Base-by-base conservation (phyloP, 2,329 filamentous ascomycete species). In the Penicillium sp. region DNA sequence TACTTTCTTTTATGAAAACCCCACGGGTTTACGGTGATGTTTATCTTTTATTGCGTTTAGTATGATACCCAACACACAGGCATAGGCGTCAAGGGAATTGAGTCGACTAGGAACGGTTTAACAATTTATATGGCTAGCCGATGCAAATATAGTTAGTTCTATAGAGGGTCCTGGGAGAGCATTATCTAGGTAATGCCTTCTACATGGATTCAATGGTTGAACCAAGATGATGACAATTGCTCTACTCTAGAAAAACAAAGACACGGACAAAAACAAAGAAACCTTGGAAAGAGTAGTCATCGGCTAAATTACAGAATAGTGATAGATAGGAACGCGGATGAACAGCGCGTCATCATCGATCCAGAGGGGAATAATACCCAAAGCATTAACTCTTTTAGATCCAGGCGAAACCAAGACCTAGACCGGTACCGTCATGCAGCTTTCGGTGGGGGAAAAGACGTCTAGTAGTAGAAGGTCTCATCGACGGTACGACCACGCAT, bases 401-500 rank as follows among this genome's bases (percentile, higher is more conserved):
- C 42, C 13, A 14, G 24, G 33, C 26, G 26, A 45, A 29, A 24
- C 39, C 22, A 54, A 43, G 21, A 39, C 53, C 49, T 49, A 51
- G 46, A 49, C 31, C 46, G 47, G 47, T 49, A 56, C 55, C 60
- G 55, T 53, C 45, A 57, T 49, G 55, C 48, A 50, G 49, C 21
- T 49, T 45, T 53, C 49, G 35, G 19, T 19, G 44, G 27, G 22
- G 33, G 4, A 39, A 22, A 42, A 47, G 11, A 50, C 55, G 69
- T 76, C 72, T 82, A 81, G 75, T 87, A 88, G 79, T 89, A 97
- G 81, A 88, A 95, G 80, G 92, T 93, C 89, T 98, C 95, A 73
- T 98, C 93, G 54, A 89, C 84, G 58, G 89, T 92, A 62, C 93
- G 86, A 68, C 93, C 93, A 69, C 93, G 87, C 80, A 96, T 85